Evolutionary conservation across 805 yeast species (phyloP), one percentile per base, ranked within the genome.

Genomic region (Metschnikowia arizonensis): DNA sequence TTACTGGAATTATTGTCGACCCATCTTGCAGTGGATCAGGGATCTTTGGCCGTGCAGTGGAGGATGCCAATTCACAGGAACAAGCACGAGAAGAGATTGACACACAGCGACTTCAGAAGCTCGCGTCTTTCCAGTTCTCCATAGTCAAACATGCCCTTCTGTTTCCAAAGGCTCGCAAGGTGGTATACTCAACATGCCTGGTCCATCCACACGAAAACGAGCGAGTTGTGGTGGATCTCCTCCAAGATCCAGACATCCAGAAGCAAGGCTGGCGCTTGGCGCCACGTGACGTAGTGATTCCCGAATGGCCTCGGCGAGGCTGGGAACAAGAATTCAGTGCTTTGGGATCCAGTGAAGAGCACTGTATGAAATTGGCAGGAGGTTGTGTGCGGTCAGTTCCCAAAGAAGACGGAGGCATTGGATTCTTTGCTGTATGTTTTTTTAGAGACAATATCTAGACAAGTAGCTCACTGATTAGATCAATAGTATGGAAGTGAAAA

Each of bases 21-120:
- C 99, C 99, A 0, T 88, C 97, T 3, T 93, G 99, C 63, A 88
- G 97, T 19, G 99, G 99, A 0, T 85, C 95, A 38, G 99, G 99
- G 3, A 93, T 93, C 33, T 91, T 91, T 68, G 97, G 97, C n/a
- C 70, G 96, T 30, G 86, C 83, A 2, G 67, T 76, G 47, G 83
- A 82, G 39, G 87, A 76, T 49, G 59, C 64, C 19, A 63, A 55
- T 19, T 46, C 55, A 5, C 62, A 59, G 48, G 81, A 79, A 47
- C 68, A 69, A 32, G 72, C 71, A 33, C 47, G 42, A 15, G 53
- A 55, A 44, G 78, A 75, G 31, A 68, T 73, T 3, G 72, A 69
- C 44, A 68, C 64, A n/a, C 78, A 77, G 50, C 69, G 97, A 59
- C 70, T 95, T 39, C 73, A 75, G 18, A 87, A 83, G 56, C 72